Evolutionary conservation across 257 asterid species (phyloP), one percentile per base, ranked within the genome.

Genomic region (Solanum gandarillasii): DNA sequence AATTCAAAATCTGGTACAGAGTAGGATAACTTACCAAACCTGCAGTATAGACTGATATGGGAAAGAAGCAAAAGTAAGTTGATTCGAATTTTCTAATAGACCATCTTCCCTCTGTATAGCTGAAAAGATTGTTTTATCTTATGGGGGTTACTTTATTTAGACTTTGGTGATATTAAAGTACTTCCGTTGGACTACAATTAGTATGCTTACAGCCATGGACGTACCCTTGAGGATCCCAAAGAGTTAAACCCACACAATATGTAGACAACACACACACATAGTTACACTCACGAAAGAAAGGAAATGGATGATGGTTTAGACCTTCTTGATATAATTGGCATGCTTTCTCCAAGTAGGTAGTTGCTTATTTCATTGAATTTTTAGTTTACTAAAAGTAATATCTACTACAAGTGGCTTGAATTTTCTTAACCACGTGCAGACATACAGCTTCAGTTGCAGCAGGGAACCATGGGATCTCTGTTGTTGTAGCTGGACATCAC

Each of bases 401-500:
- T 62, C 43, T 75, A 58, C n/a, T 87, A 48, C 79, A 73, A 75
- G 29, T 84, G 48, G 78, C 67, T 85, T 83, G 14, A 73, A 85
- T 38, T 87, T 74, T 87, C 52, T 67, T 35, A 38, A 86, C 73
- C 10, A 67, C 29, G 9, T 86, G 76, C 94, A 97, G 99, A 91
- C 99, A 97, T 91, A 97, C 99, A 35, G 98, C 98, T 87, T 93
- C 99, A 14, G 94, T 90, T 86, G 98, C 99, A 83, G 95, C 99
- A 41, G 99, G 99, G 87, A 97, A 97, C 91, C 99, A 97, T 87
- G 99, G 99, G 83, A 89, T 97, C 89, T 90, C 92, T 83, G 99
- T 97, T 83, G 94, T 95, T 86, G 99, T 96, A 86, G 95, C 99
- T 88, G 99, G 95, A 16, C 96, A 97, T 92, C 85, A 88, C 83